phyloP scores from a whole-genome alignment of 805 yeast species.

The Blastobotrys americana region DNA sequence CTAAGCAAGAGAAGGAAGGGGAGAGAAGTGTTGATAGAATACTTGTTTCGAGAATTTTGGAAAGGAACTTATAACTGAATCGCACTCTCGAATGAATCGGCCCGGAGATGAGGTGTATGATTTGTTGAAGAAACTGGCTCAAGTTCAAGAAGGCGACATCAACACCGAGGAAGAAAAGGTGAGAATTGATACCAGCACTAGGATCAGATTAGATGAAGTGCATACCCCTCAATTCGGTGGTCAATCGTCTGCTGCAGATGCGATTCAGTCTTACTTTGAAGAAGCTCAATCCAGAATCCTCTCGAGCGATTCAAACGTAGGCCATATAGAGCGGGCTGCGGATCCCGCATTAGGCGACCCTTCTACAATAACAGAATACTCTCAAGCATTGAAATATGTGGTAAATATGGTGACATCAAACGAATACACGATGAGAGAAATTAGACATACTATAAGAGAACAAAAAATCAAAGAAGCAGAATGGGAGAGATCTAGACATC shows the following conservation, averaged over 20 bases:
- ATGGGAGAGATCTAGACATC: slow-evolving; percentile 14
- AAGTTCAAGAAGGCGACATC: slow-evolving; percentile 9
- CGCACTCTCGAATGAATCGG: slow-evolving; percentile 1
- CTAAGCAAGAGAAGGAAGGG: no score
- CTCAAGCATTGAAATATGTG: slow-evolving; percentile 17
- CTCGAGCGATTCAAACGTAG: no score
- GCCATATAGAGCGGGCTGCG: no score
- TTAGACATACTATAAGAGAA: slow-evolving; percentile 13
- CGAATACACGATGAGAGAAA: slow-evolving; percentile 10
- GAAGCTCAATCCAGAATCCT: background rate
- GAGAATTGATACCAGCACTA: no score
- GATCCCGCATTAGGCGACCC: slow-evolving; percentile 10
- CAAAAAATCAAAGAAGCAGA: slow-evolving; percentile 16
- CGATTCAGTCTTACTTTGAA: background rate
- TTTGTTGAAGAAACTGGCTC: slow-evolving; percentile 8
- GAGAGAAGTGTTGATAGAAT: no score
- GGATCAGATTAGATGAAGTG: no score
- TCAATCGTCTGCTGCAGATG: background rate
- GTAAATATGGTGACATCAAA: slow-evolving; percentile 13
- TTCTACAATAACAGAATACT: slow-evolving; percentile 12
- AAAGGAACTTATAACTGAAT: no score
- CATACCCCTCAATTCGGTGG: no score
- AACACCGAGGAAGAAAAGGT: no score
- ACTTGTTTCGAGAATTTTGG: no score
- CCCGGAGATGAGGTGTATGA: slow-evolving; percentile 3